Evolutionary conservation across 2,329 filamentous ascomycete genomes (phyloP), one percentile per base, ranked within the genome.

Genomic region (Nemania sp.): DNA sequence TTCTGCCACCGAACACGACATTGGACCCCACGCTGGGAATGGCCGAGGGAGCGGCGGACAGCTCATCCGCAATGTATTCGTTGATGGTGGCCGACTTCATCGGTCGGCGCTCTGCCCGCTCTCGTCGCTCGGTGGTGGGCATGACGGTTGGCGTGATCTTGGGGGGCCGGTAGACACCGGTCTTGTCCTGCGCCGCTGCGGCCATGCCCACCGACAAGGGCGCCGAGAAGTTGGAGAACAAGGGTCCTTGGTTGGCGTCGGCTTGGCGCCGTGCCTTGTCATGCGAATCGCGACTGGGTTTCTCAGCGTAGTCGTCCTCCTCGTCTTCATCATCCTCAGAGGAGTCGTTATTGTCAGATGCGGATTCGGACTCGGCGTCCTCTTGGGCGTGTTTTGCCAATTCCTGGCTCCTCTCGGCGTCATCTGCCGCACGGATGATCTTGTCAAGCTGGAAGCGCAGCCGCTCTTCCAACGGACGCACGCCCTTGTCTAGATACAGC

Each of bases 401-500:
- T 48, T 76, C 72, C 6, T 76, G 74, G 5, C 71, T 73, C 35
- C 84, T 80, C 64, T 88, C 83, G 3, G 86, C 83, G 67, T 94
- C 89, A 63, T 96, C 90, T 37, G 92, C 92, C 0, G 92, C 91
- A 65, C 92, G 90, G 18, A 99, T 82, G 25, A 97, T 92, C 73
- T 96, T 95, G 76, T 98, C 94, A 70, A 99, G 92, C 74, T 97
- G 93, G 77, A 97, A 99, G 67, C 92, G 94, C 63, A 99, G 78
- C 69, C 93, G 90, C 67, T 90, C 89, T 77, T 99, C 96, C 15
- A 98, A 79, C 0, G 95, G 95, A 15, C 91, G 87, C 3, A 97
- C 90, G 66, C 95, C 96, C 73, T 92, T 92, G 72, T 99, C 96
- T 1, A 99, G 81, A 73, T 96, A 98, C 0, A 97, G 82, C n/a